Evolutionary conservation across 1,284 basidiomycete genomes (phyloP).

Genomic region (Cryptococcus sp.): DNA sequence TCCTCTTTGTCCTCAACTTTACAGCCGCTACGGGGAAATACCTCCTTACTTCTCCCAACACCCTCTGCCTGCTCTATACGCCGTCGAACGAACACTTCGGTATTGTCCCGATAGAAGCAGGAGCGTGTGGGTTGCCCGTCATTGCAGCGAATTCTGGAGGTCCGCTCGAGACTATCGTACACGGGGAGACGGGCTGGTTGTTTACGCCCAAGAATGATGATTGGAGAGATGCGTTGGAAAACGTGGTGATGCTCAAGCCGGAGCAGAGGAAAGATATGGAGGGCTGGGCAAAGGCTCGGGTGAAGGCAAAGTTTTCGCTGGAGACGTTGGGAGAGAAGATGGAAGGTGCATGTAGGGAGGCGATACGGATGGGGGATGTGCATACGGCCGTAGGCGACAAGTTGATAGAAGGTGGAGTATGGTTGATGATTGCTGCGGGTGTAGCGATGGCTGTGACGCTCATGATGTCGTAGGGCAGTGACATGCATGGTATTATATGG

Average conservation of each 20-base stretch:
- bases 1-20: constrained; percentile 83
- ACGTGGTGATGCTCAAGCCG: constrained; percentile 55
- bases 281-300: constrained; percentile 56
- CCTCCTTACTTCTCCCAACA: constrained; percentile 60
- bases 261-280: constrained; percentile 54
- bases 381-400: constrained; percentile 30
- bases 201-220: constrained; percentile 55
- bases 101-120: constrained; percentile 91
- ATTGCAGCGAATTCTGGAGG: constrained; percentile 85
- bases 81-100: constrained; percentile 96
- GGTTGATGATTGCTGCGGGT: constrained; percentile 12
- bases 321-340: constrained; percentile 63
- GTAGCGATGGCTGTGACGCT: constrained; percentile 5
- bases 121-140: constrained; percentile 86
- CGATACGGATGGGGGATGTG: constrained; percentile 42
- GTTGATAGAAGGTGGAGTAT: constrained; percentile 29
- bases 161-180: constrained; percentile 78
- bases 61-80: constrained; percentile 79
- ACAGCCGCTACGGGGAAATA: constrained; percentile 70
- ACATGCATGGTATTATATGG: no score
- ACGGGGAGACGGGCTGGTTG: constrained; percentile 61
- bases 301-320: constrained; percentile 56
- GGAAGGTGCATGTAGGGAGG: constrained; percentile 56
- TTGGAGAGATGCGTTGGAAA: constrained; percentile 64
- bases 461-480: not conserved